A percentile compares a stretch with the other conserved stretches of the same genome.
Conservation (phyloP, 306 rosid species). For the Rosa lucieae region DNA sequence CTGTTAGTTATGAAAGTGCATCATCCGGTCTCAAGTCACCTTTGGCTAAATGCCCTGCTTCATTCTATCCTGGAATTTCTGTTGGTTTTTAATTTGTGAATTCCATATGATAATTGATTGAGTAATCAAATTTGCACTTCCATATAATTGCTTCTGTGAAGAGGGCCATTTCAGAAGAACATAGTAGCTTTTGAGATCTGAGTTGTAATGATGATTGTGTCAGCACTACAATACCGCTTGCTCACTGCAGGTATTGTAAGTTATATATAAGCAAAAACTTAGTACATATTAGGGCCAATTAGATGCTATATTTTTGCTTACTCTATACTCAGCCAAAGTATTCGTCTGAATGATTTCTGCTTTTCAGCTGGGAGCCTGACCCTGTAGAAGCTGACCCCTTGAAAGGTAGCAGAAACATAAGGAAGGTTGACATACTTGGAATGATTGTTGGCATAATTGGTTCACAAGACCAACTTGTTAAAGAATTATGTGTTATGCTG, state of each 20-base stretch:
- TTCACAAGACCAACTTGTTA: conserved; percentile 93
- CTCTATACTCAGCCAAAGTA: conserved; percentile 13
- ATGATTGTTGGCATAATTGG: conserved; percentile 95
- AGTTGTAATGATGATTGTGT: not conserved
- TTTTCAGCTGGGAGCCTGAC: conserved; percentile 96
- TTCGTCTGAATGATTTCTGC: conserved; percentile 21
- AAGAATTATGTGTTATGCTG: conserved; percentile 95
- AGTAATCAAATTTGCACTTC: not conserved
- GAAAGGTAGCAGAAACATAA: conserved; percentile 82
- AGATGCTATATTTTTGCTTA: not conserved
- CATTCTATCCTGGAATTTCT: conserved; percentile 62
- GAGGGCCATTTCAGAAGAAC: not conserved
- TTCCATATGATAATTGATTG: conserved; percentile 5
- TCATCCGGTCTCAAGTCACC: conserved; percentile 78
- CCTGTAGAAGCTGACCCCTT: conserved; percentile 96
- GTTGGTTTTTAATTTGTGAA: conserved; percentile 16
- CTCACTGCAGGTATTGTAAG: conserved; percentile 76
- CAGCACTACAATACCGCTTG: conserved; percentile 84
- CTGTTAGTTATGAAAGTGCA: conserved; percentile 62
- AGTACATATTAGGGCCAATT: not conserved
- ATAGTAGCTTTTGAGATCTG: not conserved
- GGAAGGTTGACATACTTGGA: conserved; percentile 97
- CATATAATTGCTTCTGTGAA: not conserved
- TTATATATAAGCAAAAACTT: not conserved
- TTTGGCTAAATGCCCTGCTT: conserved; percentile 67